phyloP scores from a whole-genome alignment of 176 grass and related monocot species.

The Rhipidocladum racemiflorum region DNA sequence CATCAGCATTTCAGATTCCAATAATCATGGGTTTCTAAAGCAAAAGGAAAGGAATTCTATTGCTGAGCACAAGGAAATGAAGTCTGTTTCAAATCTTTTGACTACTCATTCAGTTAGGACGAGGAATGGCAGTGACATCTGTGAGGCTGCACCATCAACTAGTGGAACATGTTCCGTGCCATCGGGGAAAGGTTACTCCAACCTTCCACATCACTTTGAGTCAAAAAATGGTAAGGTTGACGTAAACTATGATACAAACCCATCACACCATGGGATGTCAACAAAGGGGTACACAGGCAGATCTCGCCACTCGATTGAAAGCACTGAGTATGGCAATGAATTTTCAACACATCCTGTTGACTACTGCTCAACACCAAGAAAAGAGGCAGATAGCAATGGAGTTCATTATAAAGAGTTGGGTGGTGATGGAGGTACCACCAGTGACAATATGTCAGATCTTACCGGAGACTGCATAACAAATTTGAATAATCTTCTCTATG shows the following conservation, averaged over 20 bases:
- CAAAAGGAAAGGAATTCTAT: slow-evolving; percentile 30
- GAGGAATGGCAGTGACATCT: slow-evolving; percentile 27
- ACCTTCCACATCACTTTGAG: slow-evolving; percentile 29
- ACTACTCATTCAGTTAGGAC: slow-evolving; percentile 20
- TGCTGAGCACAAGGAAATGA: slow-evolving; percentile 27
- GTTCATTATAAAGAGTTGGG: slow-evolving; percentile 8
- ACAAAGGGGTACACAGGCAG: slow-evolving; percentile 12
- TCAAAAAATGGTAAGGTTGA: slow-evolving; percentile 28
- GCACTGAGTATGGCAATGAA: slow-evolving; percentile 24
- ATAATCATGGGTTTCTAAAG: slow-evolving; percentile 29
- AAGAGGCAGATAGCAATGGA: slow-evolving; percentile 20
- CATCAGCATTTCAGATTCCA: slow-evolving; percentile 49
- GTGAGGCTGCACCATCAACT: slow-evolving; percentile 28
- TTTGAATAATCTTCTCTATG: slow-evolving; percentile 55
- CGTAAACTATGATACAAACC: slow-evolving; percentile 10
- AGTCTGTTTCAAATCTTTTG: slow-evolving; percentile 35
- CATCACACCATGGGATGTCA: slow-evolving; percentile 15
- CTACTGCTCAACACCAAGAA: slow-evolving; percentile 13
- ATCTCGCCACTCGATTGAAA: slow-evolving; percentile 5
- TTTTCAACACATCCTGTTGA: slow-evolving; percentile 16
- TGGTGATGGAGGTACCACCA: slow-evolving; percentile 31
- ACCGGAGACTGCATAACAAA: slow-evolving; percentile 46
- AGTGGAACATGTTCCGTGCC: slow-evolving; percentile 30
- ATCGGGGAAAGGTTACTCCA: slow-evolving; percentile 33
- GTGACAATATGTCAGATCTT: slow-evolving; percentile 51